phyloP scores from a whole-genome alignment of 352 stramenopile species.

The Thraustochytrium striatum region DNA sequence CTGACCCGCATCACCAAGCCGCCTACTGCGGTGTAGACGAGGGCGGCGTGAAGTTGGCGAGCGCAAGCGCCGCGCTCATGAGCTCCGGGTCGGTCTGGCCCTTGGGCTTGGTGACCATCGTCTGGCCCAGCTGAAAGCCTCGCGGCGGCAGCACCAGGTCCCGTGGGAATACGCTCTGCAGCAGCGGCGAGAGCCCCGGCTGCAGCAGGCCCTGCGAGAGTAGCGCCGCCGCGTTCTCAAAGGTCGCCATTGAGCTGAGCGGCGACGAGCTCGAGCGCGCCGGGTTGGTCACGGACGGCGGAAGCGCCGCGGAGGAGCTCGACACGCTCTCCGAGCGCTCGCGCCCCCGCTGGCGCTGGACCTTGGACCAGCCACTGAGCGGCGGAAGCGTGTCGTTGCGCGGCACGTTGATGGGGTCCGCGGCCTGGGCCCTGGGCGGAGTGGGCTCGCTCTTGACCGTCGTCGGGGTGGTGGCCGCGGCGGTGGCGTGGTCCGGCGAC shows the following conservation, averaged over 20 bases:
- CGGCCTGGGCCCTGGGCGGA: not conserved
- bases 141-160: not conserved
- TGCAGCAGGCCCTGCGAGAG: not conserved
- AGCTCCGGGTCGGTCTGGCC: too few species aligned
- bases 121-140: not conserved
- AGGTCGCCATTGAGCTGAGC: not conserved
- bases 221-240: not conserved
- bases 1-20: too few species aligned
- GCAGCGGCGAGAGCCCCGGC: not conserved
- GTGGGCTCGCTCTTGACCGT: not conserved
- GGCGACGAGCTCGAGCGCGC: not conserved
- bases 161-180: not conserved
- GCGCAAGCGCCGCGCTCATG: too few species aligned
- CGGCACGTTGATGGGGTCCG: too few species aligned
- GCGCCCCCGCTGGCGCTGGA: too few species aligned
- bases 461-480: not conserved
- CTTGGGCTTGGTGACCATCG: too few species aligned
- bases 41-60: too few species aligned
- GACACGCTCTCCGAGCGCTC: not conserved
- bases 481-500: not conserved
- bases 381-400: too few species aligned
- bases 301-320: not conserved
- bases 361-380: too few species aligned
- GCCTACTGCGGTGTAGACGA: too few species aligned
- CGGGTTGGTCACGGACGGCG: not conserved